phyloP scores from a whole-genome alignment of 331 rosid genomes.

The Stylosanthes scabra region DNA sequence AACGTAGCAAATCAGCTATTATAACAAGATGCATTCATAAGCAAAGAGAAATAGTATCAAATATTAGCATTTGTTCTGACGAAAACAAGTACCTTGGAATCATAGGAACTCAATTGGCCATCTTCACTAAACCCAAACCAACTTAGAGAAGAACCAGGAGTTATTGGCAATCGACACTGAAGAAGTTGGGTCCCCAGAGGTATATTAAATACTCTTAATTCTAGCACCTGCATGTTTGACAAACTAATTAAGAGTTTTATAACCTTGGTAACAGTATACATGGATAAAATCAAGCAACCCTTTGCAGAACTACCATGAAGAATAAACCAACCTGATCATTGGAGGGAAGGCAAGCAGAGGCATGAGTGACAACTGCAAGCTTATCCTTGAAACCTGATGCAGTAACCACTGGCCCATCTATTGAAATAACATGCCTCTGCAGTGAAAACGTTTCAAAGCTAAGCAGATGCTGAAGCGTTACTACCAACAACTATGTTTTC shows the following conservation, averaged over 20 bases:
- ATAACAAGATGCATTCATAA: constrained; percentile 31
- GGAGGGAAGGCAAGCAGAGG: constrained; percentile 72
- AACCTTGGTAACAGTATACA: not conserved
- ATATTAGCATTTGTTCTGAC: constrained; percentile 21
- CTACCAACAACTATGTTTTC: constrained; percentile 9
- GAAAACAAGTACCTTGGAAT: constrained; percentile 71
- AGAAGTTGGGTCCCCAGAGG: constrained; percentile 60
- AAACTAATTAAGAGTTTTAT: too few relatives aligned
- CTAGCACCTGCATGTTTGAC: constrained; percentile 64
- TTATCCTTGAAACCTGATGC: constrained; percentile 90
- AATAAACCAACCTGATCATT: constrained; percentile 73
- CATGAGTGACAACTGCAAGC: constrained; percentile 87
- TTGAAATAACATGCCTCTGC: constrained; percentile 81
- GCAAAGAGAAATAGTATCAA: constrained; percentile 9
- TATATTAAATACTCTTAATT: constrained; percentile 71
- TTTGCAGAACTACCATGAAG: constrained; percentile 13
- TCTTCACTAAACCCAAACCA: constrained; percentile 98
- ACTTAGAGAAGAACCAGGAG: constrained; percentile 81
- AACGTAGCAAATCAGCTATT: constrained; percentile 30
- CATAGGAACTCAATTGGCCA: constrained; percentile 82
- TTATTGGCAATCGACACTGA: constrained; percentile 75
- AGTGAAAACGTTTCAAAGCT: constrained; percentile 40
- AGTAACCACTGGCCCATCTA: constrained; percentile 91
- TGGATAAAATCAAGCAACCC: constrained; percentile 8
- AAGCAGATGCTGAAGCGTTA: constrained; percentile 24